Base-by-base conservation (phyloP, 768 basidiomycete species). In the Podaxis sp. region DNA sequence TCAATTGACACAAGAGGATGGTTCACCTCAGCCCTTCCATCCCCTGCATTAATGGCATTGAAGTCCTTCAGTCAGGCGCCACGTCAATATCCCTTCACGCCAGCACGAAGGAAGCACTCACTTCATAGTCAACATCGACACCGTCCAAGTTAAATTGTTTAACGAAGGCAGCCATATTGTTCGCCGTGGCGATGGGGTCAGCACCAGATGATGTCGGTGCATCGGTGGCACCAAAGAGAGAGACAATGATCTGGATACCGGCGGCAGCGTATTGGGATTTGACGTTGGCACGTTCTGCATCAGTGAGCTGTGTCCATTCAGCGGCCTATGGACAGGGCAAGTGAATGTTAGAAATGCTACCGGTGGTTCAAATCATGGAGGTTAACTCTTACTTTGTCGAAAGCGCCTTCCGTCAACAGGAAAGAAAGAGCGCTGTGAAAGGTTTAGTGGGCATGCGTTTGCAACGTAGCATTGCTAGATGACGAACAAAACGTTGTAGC, bases 101-200 rank as follows among this genome's bases (percentile, higher is more conserved):
- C 17, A 12, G 19, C 19, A 48, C n/a, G 2, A 13, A 33, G 6
- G 36, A 53, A 19, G 52, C 11, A 17, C n/a, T 15, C 28, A 57
- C 61, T 40, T 63, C 89, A 67, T 90, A 91, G 71, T 91, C 89
- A 51, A 92, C 85, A 69, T 90, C 89, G 24, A 89, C 83, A 58
- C 89, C 89, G 66, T 90, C 89, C 13, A 91, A 73, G 53, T 77
- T 72, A 63, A 80, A 87, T 65, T 84, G 65, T 63, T 82, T 84
- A 7, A 90, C 89, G 76, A 79, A 92, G 13, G 80, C 80, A 0
- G 89, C 88, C 72, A 91, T 79, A 1, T 79, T 83, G 64, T 86
- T 83, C 1, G 90, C 90, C 11, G 84, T 84, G 5, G 76, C 73
- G 12, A 84, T 74, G 15, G 89, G 85, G 71, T 91, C 86, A 15